Evolutionary conservation across 2,329 filamentous ascomycete species (phyloP), one percentile per base, ranked within the genome.

Genomic region (Stagonosporopsis rhizophila): DNA sequence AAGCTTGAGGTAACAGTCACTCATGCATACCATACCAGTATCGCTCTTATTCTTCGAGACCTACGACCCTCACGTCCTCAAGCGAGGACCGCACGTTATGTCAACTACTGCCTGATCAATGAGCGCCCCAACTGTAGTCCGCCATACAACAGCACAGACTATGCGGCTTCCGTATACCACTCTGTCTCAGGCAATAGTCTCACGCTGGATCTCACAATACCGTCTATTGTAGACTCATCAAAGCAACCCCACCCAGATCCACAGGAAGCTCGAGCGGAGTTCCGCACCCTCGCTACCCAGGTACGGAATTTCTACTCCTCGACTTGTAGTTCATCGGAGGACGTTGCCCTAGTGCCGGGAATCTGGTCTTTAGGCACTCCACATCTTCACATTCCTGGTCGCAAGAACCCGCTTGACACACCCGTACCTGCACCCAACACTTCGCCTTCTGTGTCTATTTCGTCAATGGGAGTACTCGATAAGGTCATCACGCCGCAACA

Each of bases 381-480:
- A 14, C 40, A 45, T n/a, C 6, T 45, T 4, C 7, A 6, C 3
- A 40, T 11, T 6, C 34, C 17, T 2, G 20, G 25, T 19, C 32
- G 41, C 2, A 45, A 39, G 20, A 20, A 12, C 7, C 30, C 49
- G 15, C 30, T 49, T 23, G 23, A 57, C 7, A 47, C 35, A 8
- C 56, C 58, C 3, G 23, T 63, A 25, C 60, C 58, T 32, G n/a
- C 34, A 11, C 56, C 55, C 2, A 58, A 61, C 28, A 17, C 17
- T 5, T 17, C 34, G 14, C 50, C 56, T 6, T 59, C 55, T 1
- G 58, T 59, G 9, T 61, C 54, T 1, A 56, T 61, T 9, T 59
- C 55, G 19, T 61, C 55, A n/a, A 52, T 60, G 37, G 55, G 56
- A 1, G 63, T 70, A 11, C 56, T 76, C 0, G 44, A 69, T 2